phyloP scores from a whole-genome alignment of 1,284 basidiomycete genomes.

The Wolfiporia cocos region DNA sequence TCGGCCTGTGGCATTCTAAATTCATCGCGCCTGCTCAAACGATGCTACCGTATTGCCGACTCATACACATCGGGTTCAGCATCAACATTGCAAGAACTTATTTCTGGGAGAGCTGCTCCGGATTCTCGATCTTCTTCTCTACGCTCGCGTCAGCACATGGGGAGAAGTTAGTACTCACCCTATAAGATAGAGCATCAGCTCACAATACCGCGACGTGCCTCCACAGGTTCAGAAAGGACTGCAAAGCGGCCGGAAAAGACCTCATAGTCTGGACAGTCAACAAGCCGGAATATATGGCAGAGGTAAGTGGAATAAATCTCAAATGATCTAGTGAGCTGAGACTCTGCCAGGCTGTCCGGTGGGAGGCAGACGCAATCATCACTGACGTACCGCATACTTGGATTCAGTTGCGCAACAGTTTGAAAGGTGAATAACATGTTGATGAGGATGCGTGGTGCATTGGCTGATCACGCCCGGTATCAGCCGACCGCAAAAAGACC shows the following conservation, averaged over 20 bases:
- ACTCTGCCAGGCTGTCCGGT: constrained; percentile 68
- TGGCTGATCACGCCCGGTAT: not conserved
- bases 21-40: constrained; percentile 77
- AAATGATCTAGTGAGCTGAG: not conserved
- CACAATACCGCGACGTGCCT: not conserved
- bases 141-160: constrained; percentile 70
- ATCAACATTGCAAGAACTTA: constrained; percentile 69
- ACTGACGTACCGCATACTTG: constrained; percentile 82
- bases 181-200: not conserved
- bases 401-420: constrained; percentile 63
- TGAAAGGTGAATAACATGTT: constrained; percentile 44
- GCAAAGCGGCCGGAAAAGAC: constrained; percentile 78
- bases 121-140: constrained; percentile 84
- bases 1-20: constrained; percentile 91
- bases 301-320: constrained; percentile 40
- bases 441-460: not conserved
- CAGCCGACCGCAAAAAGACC: constrained; percentile 65
- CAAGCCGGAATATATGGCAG: constrained; percentile 87
- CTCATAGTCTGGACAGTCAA: constrained; percentile 98
- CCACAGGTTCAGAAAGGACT: constrained; percentile 70
- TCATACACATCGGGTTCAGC: constrained; percentile 82
- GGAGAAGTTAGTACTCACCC: constrained; percentile 39
- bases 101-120: constrained; percentile 88
- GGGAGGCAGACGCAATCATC: constrained; percentile 90
- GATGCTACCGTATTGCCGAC: constrained; percentile 76